Base-by-base conservation (phyloP, 2,329 filamentous ascomycete species). In the Monosporascus sp. region DNA sequence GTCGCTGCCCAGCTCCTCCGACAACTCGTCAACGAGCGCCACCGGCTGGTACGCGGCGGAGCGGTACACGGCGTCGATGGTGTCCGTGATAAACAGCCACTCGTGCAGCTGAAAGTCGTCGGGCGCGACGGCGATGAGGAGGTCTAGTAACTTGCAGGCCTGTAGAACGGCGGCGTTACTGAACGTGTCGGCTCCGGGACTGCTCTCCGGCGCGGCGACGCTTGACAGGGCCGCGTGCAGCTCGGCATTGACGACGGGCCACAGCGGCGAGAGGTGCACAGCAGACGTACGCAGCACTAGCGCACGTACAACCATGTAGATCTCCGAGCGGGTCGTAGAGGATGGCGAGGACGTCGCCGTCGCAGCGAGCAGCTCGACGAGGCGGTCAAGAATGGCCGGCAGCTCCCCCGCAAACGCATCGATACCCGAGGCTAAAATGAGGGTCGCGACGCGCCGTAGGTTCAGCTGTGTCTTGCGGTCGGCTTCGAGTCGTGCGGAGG, bases 61-160 rank as follows among this genome's bases (percentile, higher is more conserved):
- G 14, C 89, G 85, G 71, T 99, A 96, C 37, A 99, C 89, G 1
- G 94, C 92, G 64, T 99, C 94, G 59, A 97, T 92, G 15, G 93
- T 97, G 70, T 99, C 94, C 2, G 91, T 96, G 52, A 99, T 86
- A 70, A 96, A 99, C 4, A 97, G 82, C 94, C 94, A 99, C 74
- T 97, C 91, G 64, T 96, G 88, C n/a, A 97, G 81, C 70, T 97
- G 94, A 72, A 97, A 99, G 68, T 99, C 94, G 61, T 99, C 94
- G 0, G 92, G 93, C 5, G 89, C 87, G 7, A 92, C 78, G 44
- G 91, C 86, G 15, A 97, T 81, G n/a, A 99, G 78, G 20, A 91
- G 77, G 65, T 99, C 94, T 3, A 99, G 80, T 3, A 99, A 79
- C 68, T 97, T 99, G 73, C 92, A 97, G 0, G 91, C 92, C 69